phyloP scores from a whole-genome alignment of 495 filamentous ascomycete species.

The Oidiodendron maius region DNA sequence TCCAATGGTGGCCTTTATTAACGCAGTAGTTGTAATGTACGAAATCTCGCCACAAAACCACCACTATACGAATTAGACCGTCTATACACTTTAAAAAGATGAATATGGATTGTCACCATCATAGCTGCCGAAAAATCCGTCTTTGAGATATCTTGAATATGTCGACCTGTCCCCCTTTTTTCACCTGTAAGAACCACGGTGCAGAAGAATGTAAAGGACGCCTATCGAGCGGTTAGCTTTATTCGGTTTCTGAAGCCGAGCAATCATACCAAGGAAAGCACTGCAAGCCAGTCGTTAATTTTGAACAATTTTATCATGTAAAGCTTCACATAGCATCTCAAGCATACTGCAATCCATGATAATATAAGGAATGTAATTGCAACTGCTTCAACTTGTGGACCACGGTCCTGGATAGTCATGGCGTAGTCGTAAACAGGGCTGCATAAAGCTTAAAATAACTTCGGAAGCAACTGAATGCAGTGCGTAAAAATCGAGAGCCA shows the following conservation, averaged over 20 bases:
- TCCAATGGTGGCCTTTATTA: slow-evolving; percentile 31
- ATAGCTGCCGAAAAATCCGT: background rate
- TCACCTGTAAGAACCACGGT: background rate
- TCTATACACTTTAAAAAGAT: background rate
- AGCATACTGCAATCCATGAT: background rate
- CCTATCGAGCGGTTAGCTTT: background rate
- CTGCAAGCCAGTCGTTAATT: slow-evolving; percentile 1
- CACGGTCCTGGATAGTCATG: background rate
- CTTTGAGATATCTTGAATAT: background rate
- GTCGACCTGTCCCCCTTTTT: background rate
- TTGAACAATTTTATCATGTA: background rate
- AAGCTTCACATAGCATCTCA: background rate
- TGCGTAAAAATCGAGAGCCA: no score
- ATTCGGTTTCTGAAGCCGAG: background rate
- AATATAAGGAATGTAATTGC: background rate
- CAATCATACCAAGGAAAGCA: background rate
- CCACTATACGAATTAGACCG: slow-evolving; percentile 2
- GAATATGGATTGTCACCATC: background rate
- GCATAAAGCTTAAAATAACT: no score
- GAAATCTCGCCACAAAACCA: slow-evolving; percentile 26
- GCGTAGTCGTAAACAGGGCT: background rate
- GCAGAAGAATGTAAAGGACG: slow-evolving; percentile 3
- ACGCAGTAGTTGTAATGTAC: slow-evolving; percentile 24
- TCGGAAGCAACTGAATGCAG: no score
- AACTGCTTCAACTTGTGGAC: background rate